phyloP scores from a whole-genome alignment of 306 rosid species.

The Casuarina equisetifolia region DNA sequence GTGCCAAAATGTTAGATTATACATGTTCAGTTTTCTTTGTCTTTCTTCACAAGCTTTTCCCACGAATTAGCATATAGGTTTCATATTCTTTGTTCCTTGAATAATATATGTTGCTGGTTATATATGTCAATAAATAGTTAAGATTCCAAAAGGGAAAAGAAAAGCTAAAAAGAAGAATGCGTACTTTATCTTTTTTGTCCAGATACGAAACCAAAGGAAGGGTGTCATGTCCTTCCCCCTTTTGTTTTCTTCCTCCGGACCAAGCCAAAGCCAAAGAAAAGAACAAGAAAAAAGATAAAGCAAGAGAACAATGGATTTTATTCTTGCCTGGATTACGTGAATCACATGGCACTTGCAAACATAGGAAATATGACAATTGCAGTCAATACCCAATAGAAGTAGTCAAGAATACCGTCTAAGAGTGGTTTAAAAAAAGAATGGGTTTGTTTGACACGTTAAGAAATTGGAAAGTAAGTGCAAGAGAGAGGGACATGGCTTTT shows the following conservation, averaged over 20 bases:
- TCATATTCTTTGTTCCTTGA: constrained; percentile 33
- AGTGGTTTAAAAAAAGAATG: background rate
- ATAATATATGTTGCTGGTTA: constrained; percentile 29
- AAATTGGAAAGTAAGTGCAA: background rate
- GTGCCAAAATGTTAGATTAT: constrained; percentile 26
- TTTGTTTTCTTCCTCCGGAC: constrained; percentile 4
- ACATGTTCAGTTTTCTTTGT: constrained; percentile 9
- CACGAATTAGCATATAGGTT: constrained; percentile 4
- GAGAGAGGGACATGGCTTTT: background rate
- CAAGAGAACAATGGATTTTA: background rate
- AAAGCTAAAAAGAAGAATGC: constrained; percentile 14
- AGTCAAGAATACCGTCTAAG: constrained; percentile 11
- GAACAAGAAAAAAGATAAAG: background rate
- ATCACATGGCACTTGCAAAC: background rate
- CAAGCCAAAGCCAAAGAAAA: background rate
- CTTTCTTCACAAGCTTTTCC: background rate
- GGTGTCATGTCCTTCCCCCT: constrained; percentile 11
- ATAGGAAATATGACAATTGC: background rate
- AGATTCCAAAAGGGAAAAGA: background rate
- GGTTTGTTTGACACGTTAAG: constrained; percentile 8
- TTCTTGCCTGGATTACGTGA: background rate
- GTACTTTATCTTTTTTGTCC: constrained; percentile 7
- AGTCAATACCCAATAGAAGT: background rate
- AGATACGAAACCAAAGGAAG: constrained; percentile 20
- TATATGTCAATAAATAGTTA: constrained; percentile 20